These are phyloP conservation scores for Ananas comosus DNA, from an alignment of 176 grass and related monocot species.

Conservation along the genomic window DNA sequence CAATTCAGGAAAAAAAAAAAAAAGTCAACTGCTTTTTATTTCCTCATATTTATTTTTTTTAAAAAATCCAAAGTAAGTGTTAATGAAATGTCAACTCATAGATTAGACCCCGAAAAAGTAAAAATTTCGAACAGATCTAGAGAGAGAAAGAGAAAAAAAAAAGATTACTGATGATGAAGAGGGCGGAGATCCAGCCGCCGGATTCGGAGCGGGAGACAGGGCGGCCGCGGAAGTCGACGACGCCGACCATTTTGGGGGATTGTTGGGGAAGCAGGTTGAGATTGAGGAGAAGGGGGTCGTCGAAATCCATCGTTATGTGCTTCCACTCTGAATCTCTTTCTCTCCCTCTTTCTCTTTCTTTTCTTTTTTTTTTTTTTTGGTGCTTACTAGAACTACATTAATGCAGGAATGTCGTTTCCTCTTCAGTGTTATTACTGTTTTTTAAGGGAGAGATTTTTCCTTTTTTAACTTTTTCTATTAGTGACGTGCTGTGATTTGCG, in stretches of 20 bases:
- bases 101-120: neutral
- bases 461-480: no score
- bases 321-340: no score
- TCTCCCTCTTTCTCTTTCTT: neutral
- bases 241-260: slow-evolving; percentile 4
- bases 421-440: no score
- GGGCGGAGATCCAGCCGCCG: slow-evolving; percentile 43
- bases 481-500: no score
- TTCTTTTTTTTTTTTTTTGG: neutral
- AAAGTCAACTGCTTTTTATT: no score
- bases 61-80: no score
- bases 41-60: no score
- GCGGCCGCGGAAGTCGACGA: slow-evolving; percentile 42
- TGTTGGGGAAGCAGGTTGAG: neutral
- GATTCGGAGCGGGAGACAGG: slow-evolving; percentile 13
- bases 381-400: no score
- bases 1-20: no score
- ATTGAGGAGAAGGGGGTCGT: slow-evolving; percentile 14
- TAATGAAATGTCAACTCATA: neutral
- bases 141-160: neutral
- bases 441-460: no score
- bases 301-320: neutral
- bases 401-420: no score
- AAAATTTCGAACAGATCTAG: neutral
- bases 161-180: slow-evolving; percentile 42